phyloP scores from a whole-genome alignment of 768 basidiomycete genomes.

The Rhodotorula graminis region DNA sequence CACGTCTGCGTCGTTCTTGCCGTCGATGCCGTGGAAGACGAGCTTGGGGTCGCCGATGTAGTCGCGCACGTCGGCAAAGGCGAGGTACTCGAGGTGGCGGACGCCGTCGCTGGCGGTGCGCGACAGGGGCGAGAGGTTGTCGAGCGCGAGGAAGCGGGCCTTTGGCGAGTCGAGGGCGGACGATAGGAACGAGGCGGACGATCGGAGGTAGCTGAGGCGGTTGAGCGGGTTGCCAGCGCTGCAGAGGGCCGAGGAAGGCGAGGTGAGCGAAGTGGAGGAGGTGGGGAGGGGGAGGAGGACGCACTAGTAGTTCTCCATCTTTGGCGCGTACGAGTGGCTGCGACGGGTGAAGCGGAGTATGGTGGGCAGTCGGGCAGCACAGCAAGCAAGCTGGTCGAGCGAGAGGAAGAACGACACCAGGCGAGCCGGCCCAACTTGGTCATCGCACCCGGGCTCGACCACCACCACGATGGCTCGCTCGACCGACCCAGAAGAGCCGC shows the following conservation, averaged over 20 bases:
- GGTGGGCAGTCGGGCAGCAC: neutral
- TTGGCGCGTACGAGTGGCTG: neutral
- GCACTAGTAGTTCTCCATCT: slow-evolving; percentile 29
- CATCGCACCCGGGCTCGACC: neutral
- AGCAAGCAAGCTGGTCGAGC: neutral
- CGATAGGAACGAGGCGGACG: slow-evolving; percentile 71
- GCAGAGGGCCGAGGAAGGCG: neutral
- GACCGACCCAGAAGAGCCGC: neutral
- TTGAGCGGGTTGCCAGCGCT: slow-evolving; percentile 46
- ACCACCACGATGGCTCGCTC: neutral
- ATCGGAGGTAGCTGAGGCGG: slow-evolving; percentile 56
- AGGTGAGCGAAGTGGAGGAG: neutral
- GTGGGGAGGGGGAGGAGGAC: neutral
- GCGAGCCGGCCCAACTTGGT: neutral
- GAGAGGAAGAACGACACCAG: neutral
- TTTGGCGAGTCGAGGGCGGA: slow-evolving; percentile 58
- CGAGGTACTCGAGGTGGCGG: slow-evolving; percentile 45
- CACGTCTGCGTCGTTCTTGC: slow-evolving; percentile 65
- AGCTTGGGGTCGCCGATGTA: slow-evolving; percentile 60
- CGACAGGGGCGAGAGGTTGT: slow-evolving; percentile 64
- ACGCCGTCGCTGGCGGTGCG: slow-evolving; percentile 42
- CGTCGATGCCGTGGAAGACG: slow-evolving; percentile 64
- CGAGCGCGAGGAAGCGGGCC: slow-evolving; percentile 67
- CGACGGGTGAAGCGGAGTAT: slow-evolving; percentile 3
- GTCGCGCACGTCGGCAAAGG: slow-evolving; percentile 50